Conservation (phyloP, 2,329 filamentous ascomycete genomes). For the Calonectria hongkongensis region DNA sequence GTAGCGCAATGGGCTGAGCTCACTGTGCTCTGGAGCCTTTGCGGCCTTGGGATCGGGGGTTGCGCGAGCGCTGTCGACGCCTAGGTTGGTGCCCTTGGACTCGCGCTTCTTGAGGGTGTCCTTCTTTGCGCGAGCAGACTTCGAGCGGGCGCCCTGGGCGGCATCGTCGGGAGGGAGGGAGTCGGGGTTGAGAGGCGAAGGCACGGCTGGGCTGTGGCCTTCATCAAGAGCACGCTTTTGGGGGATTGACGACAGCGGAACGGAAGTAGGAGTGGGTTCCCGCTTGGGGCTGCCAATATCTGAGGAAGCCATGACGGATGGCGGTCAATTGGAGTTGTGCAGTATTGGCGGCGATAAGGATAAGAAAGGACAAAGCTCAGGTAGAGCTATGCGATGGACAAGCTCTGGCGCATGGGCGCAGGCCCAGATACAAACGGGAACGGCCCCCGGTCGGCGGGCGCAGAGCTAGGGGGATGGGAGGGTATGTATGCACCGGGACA, state of each 20-base stretch:
- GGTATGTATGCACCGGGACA: slow-evolving; percentile 22
- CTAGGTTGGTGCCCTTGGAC: slow-evolving; percentile 68
- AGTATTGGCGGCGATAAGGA: slow-evolving; percentile 10
- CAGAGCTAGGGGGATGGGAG: slow-evolving; percentile 4
- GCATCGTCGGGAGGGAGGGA: slow-evolving; percentile 67
- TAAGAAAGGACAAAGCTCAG: slow-evolving; percentile 22
- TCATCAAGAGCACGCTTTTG: slow-evolving; percentile 82
- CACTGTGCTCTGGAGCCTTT: slow-evolving; percentile 63
- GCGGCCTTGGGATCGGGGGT: slow-evolving; percentile 73
- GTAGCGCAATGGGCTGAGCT: slow-evolving; percentile 75
- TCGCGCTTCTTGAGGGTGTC: slow-evolving; percentile 82
- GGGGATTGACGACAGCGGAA: slow-evolving; percentile 70
- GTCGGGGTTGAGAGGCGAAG: slow-evolving; percentile 83
- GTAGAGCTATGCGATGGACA: slow-evolving; percentile 7
- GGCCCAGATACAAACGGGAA: background rate
- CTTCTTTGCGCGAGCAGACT: slow-evolving; percentile 74
- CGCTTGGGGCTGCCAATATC: slow-evolving; percentile 62
- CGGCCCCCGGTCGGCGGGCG: background rate
- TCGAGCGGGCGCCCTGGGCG: slow-evolving; percentile 57
- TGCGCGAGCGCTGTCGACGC: slow-evolving; percentile 70
- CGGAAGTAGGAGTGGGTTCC: slow-evolving; percentile 63
- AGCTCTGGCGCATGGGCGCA: slow-evolving; percentile 7
- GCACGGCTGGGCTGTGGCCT: slow-evolving; percentile 81
- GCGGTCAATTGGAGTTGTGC: slow-evolving; percentile 12
- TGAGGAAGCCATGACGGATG: slow-evolving; percentile 57